phyloP scores from a whole-genome alignment of 805 yeast genomes.

The Allodekkera sacchari region DNA sequence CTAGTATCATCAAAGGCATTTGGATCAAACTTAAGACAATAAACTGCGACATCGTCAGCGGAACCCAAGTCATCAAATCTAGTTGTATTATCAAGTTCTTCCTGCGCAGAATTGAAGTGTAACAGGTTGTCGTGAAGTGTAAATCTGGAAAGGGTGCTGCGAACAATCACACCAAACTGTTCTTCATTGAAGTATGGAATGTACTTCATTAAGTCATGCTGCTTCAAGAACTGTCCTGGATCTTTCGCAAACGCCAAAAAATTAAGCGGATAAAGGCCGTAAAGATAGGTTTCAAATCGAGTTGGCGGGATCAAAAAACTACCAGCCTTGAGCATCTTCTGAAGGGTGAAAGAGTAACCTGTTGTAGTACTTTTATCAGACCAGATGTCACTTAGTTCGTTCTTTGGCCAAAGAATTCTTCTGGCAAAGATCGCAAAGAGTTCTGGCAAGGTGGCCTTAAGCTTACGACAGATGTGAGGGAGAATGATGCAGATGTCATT shows the following conservation, averaged over 20 bases:
- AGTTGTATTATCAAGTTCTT: conserved; percentile 22
- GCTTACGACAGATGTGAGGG: conserved; percentile 21
- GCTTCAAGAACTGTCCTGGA: conserved; percentile 30
- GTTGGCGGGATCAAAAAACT: conserved; percentile 10
- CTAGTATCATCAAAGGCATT: conserved; percentile 3
- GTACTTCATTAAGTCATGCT: conserved; percentile 11
- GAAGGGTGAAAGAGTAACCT: neutral
- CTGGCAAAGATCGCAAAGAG: conserved; percentile 38
- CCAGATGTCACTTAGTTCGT: conserved; percentile 13
- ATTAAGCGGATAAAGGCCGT: conserved; percentile 51
- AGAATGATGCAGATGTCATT: conserved; percentile 27
- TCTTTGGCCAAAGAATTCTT: conserved; percentile 4
- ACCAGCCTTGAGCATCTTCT: neutral
- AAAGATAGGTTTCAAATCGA: conserved; percentile 35
- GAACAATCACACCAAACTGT: conserved; percentile 22
- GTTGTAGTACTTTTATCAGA: conserved; percentile 18
- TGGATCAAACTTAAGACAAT: conserved; percentile 20
- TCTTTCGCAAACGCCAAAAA: conserved; percentile 32
- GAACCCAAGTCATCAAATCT: conserved; percentile 25
- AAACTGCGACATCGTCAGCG: conserved; percentile 27
- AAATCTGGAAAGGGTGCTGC: conserved; percentile 25
- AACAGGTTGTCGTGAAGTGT: conserved; percentile 42
- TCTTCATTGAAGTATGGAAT: conserved; percentile 1
- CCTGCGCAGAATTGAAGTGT: conserved; percentile 24
- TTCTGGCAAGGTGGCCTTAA: conserved; percentile 29